These are phyloP conservation scores for Spergularia bocconei DNA, from an alignment of 148 eudicot genomes.

Conservation along the genomic window DNA sequence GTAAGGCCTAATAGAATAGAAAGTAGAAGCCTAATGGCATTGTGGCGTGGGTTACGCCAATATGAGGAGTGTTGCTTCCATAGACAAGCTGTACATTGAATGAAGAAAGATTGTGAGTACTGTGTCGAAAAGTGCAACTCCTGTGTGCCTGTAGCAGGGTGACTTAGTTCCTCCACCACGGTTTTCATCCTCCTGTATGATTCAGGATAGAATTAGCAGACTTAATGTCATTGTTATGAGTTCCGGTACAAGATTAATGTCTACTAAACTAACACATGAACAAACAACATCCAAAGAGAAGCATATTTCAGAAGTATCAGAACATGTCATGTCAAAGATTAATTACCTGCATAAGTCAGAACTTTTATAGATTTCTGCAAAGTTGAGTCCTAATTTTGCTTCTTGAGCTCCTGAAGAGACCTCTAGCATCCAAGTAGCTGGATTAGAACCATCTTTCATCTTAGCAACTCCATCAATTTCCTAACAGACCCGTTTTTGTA, in stretches of 20 bases:
- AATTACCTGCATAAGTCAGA: slow-evolving; percentile 27
- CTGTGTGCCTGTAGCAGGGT: not conserved
- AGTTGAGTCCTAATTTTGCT: slow-evolving; percentile 20
- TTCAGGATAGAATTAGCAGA: not conserved
- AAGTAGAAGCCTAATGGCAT: not conserved
- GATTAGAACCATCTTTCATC: slow-evolving; percentile 33
- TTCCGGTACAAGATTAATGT: no score
- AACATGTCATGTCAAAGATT: no score
- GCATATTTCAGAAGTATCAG: no score
- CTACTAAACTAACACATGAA: no score
- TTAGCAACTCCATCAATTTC: slow-evolving; percentile 23
- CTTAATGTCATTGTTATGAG: no score
- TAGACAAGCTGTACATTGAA: not conserved
- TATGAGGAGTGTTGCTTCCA: slow-evolving; percentile 12
- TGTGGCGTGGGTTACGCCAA: slow-evolving; percentile 1
- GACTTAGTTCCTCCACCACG: not conserved
- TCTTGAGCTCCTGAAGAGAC: slow-evolving; percentile 24
- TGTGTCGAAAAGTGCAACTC: slow-evolving; percentile 1
- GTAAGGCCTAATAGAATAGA: not conserved
- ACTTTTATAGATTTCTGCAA: slow-evolving; percentile 18
- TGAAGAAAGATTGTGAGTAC: slow-evolving; percentile 1
- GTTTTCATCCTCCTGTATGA: slow-evolving; percentile 2
- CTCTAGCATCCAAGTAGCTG: slow-evolving; percentile 37
- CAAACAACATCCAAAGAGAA: no score
- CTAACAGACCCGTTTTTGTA: not conserved